These are phyloP conservation scores for Collybia nuda DNA, from an alignment of 768 basidiomycete genomes.

Conservation along the genomic window DNA sequence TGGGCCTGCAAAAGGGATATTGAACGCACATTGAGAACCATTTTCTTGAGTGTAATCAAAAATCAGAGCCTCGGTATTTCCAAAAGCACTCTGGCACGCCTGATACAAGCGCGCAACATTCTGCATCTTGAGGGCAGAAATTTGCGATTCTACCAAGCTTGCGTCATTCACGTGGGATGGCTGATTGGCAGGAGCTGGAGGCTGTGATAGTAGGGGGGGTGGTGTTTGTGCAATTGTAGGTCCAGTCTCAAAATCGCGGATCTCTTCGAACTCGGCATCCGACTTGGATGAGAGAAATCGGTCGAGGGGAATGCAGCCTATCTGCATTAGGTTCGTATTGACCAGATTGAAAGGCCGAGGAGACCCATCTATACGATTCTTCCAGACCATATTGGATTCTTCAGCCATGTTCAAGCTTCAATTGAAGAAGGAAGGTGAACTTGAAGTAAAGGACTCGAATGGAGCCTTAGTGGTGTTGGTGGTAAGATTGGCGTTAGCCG, in stretches of 20 bases:
- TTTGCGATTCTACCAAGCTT: neutral
- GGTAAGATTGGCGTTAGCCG: too few species aligned
- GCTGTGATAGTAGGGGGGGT: neutral
- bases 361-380: neutral
- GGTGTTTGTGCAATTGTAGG: neutral
- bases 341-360: conserved; percentile 21
- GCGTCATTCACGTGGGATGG: neutral
- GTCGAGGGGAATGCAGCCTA: conserved; percentile 25
- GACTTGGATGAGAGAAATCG: conserved; percentile 18
- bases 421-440: too few species aligned
- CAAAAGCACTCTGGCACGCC: conserved; percentile 40
- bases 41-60: conserved; percentile 48
- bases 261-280: too few species aligned
- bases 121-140: conserved; percentile 9
- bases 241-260: too few species aligned
- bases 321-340: conserved; percentile 19
- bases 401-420: too few species aligned
- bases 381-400: neutral
- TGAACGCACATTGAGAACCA: conserved; percentile 13
- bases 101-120: conserved; percentile 38
- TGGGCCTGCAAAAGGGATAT: too few species aligned
- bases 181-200: neutral
- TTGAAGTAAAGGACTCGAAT: too few species aligned
- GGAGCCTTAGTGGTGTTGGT: too few species aligned
- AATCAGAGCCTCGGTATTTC: conserved; percentile 37